phyloP scores from a whole-genome alignment of 495 filamentous ascomycete genomes.

The Xylaria grammica region DNA sequence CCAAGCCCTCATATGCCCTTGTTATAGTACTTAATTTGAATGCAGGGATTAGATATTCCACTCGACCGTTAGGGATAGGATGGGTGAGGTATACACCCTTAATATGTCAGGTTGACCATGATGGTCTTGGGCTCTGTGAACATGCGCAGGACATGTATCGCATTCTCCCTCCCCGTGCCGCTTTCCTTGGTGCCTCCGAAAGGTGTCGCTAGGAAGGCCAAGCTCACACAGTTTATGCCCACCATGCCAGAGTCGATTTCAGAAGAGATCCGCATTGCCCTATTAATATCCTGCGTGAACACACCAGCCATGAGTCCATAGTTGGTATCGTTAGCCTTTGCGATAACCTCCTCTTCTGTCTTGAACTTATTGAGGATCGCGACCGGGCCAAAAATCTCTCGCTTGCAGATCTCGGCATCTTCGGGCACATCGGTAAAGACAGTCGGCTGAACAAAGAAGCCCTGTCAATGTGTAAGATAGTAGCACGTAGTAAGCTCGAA shows the following conservation, averaged over 20 bases:
- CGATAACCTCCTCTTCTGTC: conserved; percentile 58
- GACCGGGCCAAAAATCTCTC: conserved; percentile 63
- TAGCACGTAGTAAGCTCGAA: conserved; percentile 2
- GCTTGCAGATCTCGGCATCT: conserved; percentile 50
- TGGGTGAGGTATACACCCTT: too few species aligned
- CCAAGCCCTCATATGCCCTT: too few species aligned
- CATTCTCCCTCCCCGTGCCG: conserved; percentile 54
- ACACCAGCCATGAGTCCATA: conserved; percentile 55
- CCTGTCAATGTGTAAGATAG: conserved; percentile 27
- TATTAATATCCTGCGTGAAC: conserved; percentile 58
- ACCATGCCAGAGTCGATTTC: conserved; percentile 59
- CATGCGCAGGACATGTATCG: conserved; percentile 45
- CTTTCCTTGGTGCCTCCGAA: conserved; percentile 61
- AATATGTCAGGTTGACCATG: conserved; percentile 48
- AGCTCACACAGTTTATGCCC: conserved; percentile 53
- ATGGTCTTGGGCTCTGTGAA: conserved; percentile 57
- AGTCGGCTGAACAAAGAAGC: conserved; percentile 54
- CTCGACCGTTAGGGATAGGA: too few species aligned
- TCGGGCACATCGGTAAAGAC: conserved; percentile 52
- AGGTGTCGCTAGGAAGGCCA: conserved; percentile 36
- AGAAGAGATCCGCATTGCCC: conserved; percentile 54
- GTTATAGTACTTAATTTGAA: too few species aligned
- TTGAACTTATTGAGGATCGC: conserved; percentile 56
- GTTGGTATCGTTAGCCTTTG: conserved; percentile 54
- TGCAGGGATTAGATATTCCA: too few species aligned